Conservation (phyloP, 2,329 filamentous ascomycete species). For the Rutstroemia sp. region DNA sequence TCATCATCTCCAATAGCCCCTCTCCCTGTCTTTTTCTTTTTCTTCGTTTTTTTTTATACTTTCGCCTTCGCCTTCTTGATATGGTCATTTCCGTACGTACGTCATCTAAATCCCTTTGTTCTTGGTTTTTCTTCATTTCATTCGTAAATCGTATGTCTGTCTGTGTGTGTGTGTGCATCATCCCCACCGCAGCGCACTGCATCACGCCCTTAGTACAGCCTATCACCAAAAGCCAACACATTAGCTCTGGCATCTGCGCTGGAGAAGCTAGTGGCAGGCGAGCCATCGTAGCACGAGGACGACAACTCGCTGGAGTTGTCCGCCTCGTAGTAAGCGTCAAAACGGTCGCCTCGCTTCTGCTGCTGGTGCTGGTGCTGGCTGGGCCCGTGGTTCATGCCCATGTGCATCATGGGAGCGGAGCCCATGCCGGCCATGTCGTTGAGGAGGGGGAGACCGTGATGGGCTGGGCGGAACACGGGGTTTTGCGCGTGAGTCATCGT, state of each 20-base stretch:
- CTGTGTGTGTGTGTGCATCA: not conserved
- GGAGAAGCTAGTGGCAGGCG: not conserved
- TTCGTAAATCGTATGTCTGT: not conserved
- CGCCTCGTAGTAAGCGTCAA: constrained; percentile 2
- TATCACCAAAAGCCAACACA: constrained; percentile 37
- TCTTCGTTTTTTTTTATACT: too few species aligned
- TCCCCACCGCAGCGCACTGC: not conserved
- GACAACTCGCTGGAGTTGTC: not conserved
- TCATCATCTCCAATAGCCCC: too few species aligned
- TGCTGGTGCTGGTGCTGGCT: too few species aligned
- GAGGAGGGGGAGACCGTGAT: too few species aligned
- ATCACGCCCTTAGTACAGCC: constrained; percentile 35
- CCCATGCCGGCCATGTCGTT: too few species aligned
- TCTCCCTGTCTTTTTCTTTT: too few species aligned
- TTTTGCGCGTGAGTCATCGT: too few species aligned
- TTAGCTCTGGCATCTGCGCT: not conserved
- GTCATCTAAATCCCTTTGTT: not conserved
- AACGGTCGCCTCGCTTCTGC: not conserved
- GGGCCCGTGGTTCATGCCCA: too few species aligned
- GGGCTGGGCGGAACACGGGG: too few species aligned
- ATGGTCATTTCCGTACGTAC: too few species aligned
- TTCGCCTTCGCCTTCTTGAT: too few species aligned
- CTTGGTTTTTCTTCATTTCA: not conserved
- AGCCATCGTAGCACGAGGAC: not conserved
- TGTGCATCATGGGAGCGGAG: too few species aligned